phyloP scores from a whole-genome alignment of 2,329 filamentous ascomycete species.

The Calonectria hongkongensis region DNA sequence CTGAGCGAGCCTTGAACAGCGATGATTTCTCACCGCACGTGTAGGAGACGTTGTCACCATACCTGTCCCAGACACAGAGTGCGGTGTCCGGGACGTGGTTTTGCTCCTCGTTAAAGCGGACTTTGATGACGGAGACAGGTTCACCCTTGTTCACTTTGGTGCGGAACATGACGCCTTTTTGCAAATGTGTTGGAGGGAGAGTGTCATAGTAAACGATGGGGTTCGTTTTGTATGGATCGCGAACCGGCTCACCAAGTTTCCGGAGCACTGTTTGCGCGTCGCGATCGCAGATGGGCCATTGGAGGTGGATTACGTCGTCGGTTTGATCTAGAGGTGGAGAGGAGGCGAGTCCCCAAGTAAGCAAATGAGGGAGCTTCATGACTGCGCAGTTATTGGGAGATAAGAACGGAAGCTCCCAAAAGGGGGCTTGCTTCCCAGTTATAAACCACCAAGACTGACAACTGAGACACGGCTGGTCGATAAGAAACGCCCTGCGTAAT shows the following conservation, averaged over 20 bases:
- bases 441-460: background rate
- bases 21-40: background rate
- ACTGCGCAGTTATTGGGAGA: background rate
- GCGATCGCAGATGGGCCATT: conserved; percentile 9
- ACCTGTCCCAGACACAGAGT: conserved; percentile 5
- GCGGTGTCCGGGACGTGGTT: background rate
- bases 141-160: conserved; percentile 13
- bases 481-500: background rate
- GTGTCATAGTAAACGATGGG: conserved; percentile 12
- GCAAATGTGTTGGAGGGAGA: background rate
- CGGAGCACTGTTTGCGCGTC: conserved; percentile 3
- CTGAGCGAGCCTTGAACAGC: background rate
- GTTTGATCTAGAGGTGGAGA: background rate
- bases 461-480: background rate
- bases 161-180: conserved; percentile 18
- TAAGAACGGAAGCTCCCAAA: no score
- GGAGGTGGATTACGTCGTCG: conserved; percentile 8
- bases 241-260: conserved; percentile 6
- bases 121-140: background rate
- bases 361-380: background rate
- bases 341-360: background rate
- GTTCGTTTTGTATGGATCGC: conserved; percentile 12
- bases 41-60: background rate
- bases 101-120: background rate
- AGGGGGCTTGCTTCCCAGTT: background rate